phyloP scores from a whole-genome alignment of 345 rosid species.

The Rhizophora apiculata region DNA sequence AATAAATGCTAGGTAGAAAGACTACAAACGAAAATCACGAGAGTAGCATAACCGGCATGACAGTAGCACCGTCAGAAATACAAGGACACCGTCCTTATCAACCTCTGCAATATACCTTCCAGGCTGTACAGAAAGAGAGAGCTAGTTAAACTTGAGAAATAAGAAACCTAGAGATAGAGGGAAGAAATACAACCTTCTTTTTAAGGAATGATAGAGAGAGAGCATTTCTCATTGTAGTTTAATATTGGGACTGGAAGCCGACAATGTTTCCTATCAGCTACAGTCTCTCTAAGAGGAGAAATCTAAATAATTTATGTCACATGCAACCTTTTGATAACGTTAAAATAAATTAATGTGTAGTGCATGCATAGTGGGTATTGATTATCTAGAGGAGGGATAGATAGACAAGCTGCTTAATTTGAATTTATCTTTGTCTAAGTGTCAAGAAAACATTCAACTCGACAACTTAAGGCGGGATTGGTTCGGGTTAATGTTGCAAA shows the following conservation, averaged over 20 bases:
- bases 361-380: no score
- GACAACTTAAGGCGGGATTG: no score
- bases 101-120: constrained; percentile 37
- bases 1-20: constrained; percentile 3
- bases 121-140: constrained; percentile 17
- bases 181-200: neutral
- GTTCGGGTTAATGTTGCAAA: no score
- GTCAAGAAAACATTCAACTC: no score
- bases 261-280: constrained; percentile 19
- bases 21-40: constrained; percentile 49
- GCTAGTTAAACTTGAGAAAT: constrained; percentile 11
- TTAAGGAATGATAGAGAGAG: neutral
- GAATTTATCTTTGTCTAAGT: no score
- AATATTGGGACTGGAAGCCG: constrained; percentile 37
- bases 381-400: no score
- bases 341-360: neutral
- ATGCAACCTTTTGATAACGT: constrained; percentile 13
- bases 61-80: constrained; percentile 17
- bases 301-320: neutral
- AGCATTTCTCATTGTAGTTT: constrained; percentile 32
- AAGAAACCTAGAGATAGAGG: constrained; percentile 7
- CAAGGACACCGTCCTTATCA: constrained; percentile 44
- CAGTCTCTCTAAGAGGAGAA: constrained; percentile 7
- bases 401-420: no score
- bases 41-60: constrained; percentile 28